Evolutionary conservation across 139 green algal species (phyloP).

Genomic region (Coelastrella sp.): DNA sequence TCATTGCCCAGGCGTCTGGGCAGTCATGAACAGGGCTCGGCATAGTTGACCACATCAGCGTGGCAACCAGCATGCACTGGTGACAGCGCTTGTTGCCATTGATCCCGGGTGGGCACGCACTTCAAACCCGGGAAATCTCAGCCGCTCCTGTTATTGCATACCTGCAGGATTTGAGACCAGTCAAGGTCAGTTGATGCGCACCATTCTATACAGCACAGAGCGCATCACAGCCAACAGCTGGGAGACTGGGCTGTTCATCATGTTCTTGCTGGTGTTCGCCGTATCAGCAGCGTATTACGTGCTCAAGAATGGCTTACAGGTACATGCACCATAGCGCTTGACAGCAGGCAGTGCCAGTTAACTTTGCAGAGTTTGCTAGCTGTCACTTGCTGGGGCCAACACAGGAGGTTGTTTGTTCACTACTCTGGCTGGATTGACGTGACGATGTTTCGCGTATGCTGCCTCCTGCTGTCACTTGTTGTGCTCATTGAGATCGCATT

Average conservation of each 20-base stretch:
- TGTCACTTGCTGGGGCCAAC: not conserved
- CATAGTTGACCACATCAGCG: too few species aligned
- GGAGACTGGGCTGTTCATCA: conserved; percentile 97
- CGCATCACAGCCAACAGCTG: conserved; percentile 94
- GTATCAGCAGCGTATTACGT: conserved; percentile 92
- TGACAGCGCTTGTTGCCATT: too few species aligned
- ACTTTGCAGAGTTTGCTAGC: not conserved
- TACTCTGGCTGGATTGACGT: too few species aligned
- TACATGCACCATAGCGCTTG: not conserved
- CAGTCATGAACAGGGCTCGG: too few species aligned
- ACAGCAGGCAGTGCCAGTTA: not conserved
- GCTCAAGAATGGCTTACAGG: conserved; percentile 82
- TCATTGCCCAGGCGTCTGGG: too few species aligned
- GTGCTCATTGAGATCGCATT: too few species aligned
- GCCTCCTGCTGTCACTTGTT: too few species aligned
- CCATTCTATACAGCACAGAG: conserved; percentile 97
- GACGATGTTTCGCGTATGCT: too few species aligned
- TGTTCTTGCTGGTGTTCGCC: conserved; percentile 98
- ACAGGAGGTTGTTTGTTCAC: too few species aligned
- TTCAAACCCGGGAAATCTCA: not conserved
- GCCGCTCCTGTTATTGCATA: not conserved
- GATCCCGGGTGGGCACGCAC: not conserved
- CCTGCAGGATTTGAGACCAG: conserved; percentile 92
- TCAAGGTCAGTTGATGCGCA: conserved; percentile 97
- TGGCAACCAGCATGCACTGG: too few species aligned